phyloP scores from a whole-genome alignment of 208 protist species.

The Leishmania mexicana region DNA sequence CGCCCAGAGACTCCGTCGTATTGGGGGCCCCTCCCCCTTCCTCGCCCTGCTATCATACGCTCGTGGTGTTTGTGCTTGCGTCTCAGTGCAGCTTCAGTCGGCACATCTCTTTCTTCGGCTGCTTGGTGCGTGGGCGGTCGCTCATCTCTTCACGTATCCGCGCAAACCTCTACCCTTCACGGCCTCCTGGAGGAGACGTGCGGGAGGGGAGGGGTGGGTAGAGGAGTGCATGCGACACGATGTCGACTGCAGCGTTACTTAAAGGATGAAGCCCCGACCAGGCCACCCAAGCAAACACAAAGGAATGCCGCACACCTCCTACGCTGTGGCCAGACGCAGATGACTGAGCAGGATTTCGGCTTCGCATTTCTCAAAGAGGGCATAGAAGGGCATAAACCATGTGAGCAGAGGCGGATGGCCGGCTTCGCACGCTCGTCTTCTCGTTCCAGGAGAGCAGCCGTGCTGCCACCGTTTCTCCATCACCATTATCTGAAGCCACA shows the following conservation, averaged over 20 bases:
- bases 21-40: neutral
- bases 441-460: neutral
- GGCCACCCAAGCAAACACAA: neutral
- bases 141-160: neutral
- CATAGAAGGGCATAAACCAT: neutral
- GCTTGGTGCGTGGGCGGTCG: neutral
- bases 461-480: neutral
- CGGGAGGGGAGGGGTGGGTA: neutral
- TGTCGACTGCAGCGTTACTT: neutral
- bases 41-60: neutral
- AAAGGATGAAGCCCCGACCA: neutral
- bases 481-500: neutral
- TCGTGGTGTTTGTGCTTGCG: neutral
- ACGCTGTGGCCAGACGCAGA: neutral
- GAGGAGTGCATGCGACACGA: neutral
- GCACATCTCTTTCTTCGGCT: constrained; percentile 1
- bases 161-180: neutral
- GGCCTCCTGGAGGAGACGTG: neutral
- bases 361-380: neutral
- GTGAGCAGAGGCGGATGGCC: neutral
- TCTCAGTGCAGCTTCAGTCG: neutral
- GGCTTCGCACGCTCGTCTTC: neutral
- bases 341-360: neutral
- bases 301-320: neutral
- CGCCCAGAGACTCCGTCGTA: neutral